phyloP scores from a whole-genome alignment of 2,329 filamentous ascomycete genomes.

The Hypoxylon sp. region DNA sequence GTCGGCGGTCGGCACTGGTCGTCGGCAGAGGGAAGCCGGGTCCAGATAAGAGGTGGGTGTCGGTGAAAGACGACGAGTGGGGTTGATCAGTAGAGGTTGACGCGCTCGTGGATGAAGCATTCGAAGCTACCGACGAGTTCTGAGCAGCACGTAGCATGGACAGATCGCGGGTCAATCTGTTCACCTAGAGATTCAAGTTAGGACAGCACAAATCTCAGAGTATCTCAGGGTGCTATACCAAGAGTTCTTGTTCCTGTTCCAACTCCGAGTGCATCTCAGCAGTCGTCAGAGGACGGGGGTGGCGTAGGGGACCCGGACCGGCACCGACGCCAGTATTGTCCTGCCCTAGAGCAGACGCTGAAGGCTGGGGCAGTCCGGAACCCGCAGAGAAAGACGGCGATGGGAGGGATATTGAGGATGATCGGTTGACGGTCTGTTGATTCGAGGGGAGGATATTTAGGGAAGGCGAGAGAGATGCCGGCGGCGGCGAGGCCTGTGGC shows the following conservation, averaged over 20 bases:
- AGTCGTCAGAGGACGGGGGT: constrained; percentile 86
- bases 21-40: constrained; percentile 65
- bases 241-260: constrained; percentile 94
- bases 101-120: constrained; percentile 67
- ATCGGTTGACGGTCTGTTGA: constrained; percentile 54
- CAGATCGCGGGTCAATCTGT: constrained; percentile 89
- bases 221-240: constrained; percentile 63
- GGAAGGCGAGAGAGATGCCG: constrained; percentile 50
- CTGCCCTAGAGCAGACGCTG: constrained; percentile 32
- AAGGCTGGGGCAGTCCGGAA: constrained; percentile 40
- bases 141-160: constrained; percentile 78
- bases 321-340: constrained; percentile 58
- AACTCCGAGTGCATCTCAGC: constrained; percentile 88
- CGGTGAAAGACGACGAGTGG: constrained; percentile 50
- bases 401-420: constrained; percentile 48
- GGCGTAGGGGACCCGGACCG: constrained; percentile 78
- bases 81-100: constrained; percentile 59
- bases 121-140: constrained; percentile 71
- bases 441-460: constrained; percentile 65
- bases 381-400: constrained; percentile 41
- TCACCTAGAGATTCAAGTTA: constrained; percentile 67
- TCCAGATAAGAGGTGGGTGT: constrained; percentile 63
- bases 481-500: constrained; percentile 38
- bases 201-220: not conserved
- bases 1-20: constrained; percentile 55